Evolutionary conservation across 2,329 filamentous ascomycete genomes (phyloP).

Genomic region (Colletotrichum tanaceti): DNA sequence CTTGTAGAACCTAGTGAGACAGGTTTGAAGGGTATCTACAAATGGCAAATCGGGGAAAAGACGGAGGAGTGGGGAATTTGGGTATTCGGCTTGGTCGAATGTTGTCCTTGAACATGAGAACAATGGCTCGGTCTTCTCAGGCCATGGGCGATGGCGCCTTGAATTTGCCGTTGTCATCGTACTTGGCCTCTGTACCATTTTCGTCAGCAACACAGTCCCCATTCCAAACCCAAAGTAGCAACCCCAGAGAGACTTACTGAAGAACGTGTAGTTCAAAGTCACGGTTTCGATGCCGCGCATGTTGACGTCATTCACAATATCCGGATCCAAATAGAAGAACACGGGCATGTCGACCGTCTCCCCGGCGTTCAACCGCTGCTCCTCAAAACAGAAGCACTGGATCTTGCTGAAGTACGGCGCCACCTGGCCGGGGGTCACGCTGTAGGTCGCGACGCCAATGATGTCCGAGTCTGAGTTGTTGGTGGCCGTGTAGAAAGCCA

Average conservation of each 20-base stretch:
- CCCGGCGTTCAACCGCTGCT: slow-evolving; percentile 91
- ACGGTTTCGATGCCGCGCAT: slow-evolving; percentile 97
- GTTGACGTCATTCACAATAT: slow-evolving; percentile 89
- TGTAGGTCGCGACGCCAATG: slow-evolving; percentile 97
- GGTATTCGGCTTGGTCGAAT: background rate
- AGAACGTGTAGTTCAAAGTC: slow-evolving; percentile 97
- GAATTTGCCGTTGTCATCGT: slow-evolving; percentile 60
- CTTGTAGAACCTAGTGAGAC: background rate
- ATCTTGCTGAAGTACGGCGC: slow-evolving; percentile 99
- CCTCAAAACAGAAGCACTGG: slow-evolving; percentile 99
- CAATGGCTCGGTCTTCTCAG: background rate
- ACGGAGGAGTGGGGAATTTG: slow-evolving; percentile 16
- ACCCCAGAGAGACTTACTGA: slow-evolving; percentile 73
- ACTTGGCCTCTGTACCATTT: slow-evolving; percentile 54
- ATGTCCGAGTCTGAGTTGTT: slow-evolving; percentile 93
- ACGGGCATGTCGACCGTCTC: slow-evolving; percentile 99
- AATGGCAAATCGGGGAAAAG: background rate
- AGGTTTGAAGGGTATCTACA: slow-evolving; percentile 2
- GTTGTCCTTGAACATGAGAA: background rate
- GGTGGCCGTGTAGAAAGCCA: slow-evolving; percentile 97
- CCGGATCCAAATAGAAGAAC: slow-evolving; percentile 98
- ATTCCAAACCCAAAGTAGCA: too few species aligned
- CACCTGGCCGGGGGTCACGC: slow-evolving; percentile 93
- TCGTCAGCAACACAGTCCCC: background rate
- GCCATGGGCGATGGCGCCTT: slow-evolving; percentile 50